Conservation (phyloP, 2,329 filamentous ascomycete species). For the Arachnomyces sp. region DNA sequence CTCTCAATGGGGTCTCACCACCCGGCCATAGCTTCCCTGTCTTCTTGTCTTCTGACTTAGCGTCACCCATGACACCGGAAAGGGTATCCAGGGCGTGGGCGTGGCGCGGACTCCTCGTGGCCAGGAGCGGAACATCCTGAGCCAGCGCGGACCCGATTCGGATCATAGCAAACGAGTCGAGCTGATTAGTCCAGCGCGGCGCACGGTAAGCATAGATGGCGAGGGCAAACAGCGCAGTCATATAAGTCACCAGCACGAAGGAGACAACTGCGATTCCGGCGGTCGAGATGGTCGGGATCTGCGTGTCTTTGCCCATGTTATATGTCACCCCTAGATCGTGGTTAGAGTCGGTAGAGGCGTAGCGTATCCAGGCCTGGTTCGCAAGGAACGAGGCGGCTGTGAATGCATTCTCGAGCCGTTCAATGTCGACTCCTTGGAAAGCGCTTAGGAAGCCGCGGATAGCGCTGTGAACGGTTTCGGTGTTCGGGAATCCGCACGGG, state of each 20-base stretch:
- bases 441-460: constrained; percentile 2
- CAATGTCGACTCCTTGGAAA: neutral
- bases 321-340: too few species aligned
- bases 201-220: constrained; percentile 1
- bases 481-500: constrained; percentile 1
- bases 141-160: constrained; percentile 6
- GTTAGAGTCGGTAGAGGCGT: too few species aligned
- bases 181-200: constrained; percentile 5
- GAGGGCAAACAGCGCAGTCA: constrained; percentile 2
- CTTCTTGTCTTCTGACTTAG: too few species aligned
- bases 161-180: constrained; percentile 11
- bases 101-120: too few species aligned
- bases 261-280: constrained; percentile 7
- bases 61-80: too few species aligned
- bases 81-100: too few species aligned
- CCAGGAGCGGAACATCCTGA: constrained; percentile 1
- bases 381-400: constrained; percentile 10
- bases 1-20: too few species aligned
- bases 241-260: constrained; percentile 3
- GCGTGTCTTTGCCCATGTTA: too few species aligned
- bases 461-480: neutral
- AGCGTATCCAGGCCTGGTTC: constrained; percentile 9
- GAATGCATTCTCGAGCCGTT: constrained; percentile 8
- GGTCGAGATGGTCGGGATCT: too few species aligned
- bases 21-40: too few species aligned